Evolutionary conservation across 768 basidiomycete species (phyloP), one percentile per base, ranked within the genome.

Genomic region (Tremella yokohamensis): DNA sequence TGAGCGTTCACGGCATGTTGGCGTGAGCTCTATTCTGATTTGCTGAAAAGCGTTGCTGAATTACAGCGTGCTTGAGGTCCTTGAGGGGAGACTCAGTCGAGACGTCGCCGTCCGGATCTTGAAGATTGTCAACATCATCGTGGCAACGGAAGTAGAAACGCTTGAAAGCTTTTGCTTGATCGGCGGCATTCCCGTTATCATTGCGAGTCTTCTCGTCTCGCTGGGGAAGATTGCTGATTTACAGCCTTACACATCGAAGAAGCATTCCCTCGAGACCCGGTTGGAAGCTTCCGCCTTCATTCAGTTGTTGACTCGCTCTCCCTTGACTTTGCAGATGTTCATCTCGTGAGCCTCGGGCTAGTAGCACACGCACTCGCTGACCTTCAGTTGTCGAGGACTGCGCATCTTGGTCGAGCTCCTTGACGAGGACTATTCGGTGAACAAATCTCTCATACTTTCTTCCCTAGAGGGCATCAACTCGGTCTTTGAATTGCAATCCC

Each of bases 291-390:
- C 96, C 1, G 86, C 89, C 68, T 97, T 98, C 76, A 89, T 99
- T 52, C 86, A 89, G 24, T 78, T 93, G 13, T 83, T 98, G 22
- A 94, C 73, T 85, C 91, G 71, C 0, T 97, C 94, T 1, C 86
- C 91, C 11, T 78, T 96, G 62, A 99, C 94, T 1, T 79, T 98
- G 39, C 94, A 98, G 72, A 98, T 97, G 94, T 97, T 98, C 79
- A 96, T 98, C 61, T 89, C 91, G 90, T 92, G 72, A 58, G 90
- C 84, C 15, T 8, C 20, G n/a, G 11, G 4, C 0, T 56, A 9
- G 20, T 12, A 29, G 16, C 49, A 37, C 8, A 52, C 19, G 3
- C n/a, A 8, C 15, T 26, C 20, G 15, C 50, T 57, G 53, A 48
- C 20, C 12, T 19, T 19, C 60, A 94, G 90, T 16, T 99, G 94